Evolutionary conservation across 768 basidiomycete species (phyloP).

Genomic region (Termitomyces sp.): DNA sequence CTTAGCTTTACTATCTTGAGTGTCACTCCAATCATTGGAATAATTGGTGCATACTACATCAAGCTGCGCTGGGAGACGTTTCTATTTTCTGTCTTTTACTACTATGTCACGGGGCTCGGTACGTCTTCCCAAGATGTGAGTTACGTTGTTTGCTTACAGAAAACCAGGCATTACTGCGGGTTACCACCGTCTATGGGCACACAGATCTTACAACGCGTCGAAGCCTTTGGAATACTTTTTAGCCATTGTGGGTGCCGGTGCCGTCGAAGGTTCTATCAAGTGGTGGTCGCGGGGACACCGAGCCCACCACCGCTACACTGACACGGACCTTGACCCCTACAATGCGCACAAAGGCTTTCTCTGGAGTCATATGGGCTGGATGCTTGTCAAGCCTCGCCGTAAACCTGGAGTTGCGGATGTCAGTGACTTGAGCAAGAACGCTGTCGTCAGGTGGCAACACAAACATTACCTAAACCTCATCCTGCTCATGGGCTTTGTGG

Average conservation of each 20-base stretch:
- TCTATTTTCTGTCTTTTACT: slow-evolving; percentile 37
- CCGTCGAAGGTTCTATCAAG: slow-evolving; percentile 94
- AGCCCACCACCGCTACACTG: slow-evolving; percentile 95
- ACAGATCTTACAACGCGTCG: slow-evolving; percentile 91
- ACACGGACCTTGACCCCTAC: slow-evolving; percentile 95
- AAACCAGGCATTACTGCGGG: slow-evolving; percentile 77
- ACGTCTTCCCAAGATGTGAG: slow-evolving; percentile 17
- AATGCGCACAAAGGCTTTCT: slow-evolving; percentile 85
- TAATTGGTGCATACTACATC: slow-evolving; percentile 67
- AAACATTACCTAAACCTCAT: slow-evolving; percentile 69
- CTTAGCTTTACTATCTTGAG: slow-evolving; percentile 69
- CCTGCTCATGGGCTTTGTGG: slow-evolving; percentile 58
- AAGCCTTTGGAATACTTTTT: slow-evolving; percentile 80
- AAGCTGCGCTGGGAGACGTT: slow-evolving; percentile 69
- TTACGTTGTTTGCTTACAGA: background rate
- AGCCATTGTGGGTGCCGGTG: slow-evolving; percentile 83
- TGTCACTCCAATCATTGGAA: slow-evolving; percentile 65
- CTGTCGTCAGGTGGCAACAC: slow-evolving; percentile 85
- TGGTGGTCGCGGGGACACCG: slow-evolving; percentile 99
- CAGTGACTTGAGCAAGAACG: slow-evolving; percentile 76
- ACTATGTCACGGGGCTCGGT: slow-evolving; percentile 63
- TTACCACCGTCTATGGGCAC: slow-evolving; percentile 97
- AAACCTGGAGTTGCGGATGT: slow-evolving; percentile 90
- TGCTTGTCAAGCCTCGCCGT: slow-evolving; percentile 86
- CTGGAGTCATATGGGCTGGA: slow-evolving; percentile 89